Evolutionary conservation across 768 basidiomycete species (phyloP), one percentile per base, ranked within the genome.

Genomic region (Boletus subparvulus): DNA sequence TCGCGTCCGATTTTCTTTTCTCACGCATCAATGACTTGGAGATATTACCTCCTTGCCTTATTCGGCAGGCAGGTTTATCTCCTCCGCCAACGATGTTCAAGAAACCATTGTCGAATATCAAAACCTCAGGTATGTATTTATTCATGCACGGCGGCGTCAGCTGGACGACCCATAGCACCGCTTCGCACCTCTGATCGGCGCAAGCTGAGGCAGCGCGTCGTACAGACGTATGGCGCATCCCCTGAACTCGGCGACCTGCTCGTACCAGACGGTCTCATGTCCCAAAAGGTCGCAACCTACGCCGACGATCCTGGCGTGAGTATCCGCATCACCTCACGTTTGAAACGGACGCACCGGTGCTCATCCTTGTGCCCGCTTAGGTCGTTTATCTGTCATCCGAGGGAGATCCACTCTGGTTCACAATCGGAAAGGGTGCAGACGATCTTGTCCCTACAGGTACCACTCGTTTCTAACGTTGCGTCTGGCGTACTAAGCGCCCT

Each of bases 401-500:
- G 21, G 86, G 87, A 21, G 83, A 88, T 61, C 91, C 91, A 0
- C 71, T 92, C 35, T 93, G 91, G 90, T 89, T 93, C 61, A 83
- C 82, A 0, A 59, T 87, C 17, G 88, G 88, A 21, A 90, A 87
- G 70, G 81, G 78, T 32, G 77, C 80, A 4, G 83, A 86, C 13
- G 83, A 84, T 41, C 74, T 92, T 35, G 81, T 91, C 43, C 91
- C 91, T n/a, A 87, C 88, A 39, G 78, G 81, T 81, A 50, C n/a
- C 4, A 3, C 33, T 51, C 43, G 3, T 16, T 4, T 50, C 10
- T 35, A 9, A 39, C 33, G 32, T 44, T 36, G 6, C 14, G 11
- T 26, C 21, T 39, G 46, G 16, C 16, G 5, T 17, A 17, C 47
- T 32, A 3, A 36, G 9, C 12, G 4, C 13, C 30, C 8, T 37